These are phyloP conservation scores for Suhomyces maxii DNA, from an alignment of 1,139 yeast species.

Conservation along the genomic window DNA sequence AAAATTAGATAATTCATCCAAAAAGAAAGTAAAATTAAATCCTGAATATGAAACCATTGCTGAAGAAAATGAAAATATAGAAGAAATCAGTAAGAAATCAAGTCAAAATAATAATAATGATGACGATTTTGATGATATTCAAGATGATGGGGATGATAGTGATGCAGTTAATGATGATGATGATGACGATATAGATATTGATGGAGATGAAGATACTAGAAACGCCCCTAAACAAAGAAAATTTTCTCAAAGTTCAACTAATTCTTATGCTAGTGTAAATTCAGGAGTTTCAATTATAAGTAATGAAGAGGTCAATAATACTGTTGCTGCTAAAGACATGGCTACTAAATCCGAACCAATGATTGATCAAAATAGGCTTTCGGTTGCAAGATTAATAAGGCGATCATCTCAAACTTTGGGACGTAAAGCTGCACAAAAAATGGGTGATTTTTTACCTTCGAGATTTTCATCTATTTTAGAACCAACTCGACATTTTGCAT, in stretches of 20 bases:
- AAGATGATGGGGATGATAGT: slow-evolving; percentile 31
- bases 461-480: slow-evolving; percentile 84
- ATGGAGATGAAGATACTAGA: slow-evolving; percentile 25
- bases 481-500: slow-evolving; percentile 93
- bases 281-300: slow-evolving; percentile 28
- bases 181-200: slow-evolving; percentile 32
- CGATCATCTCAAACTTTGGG: slow-evolving; percentile 59
- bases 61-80: slow-evolving; percentile 26
- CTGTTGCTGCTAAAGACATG: slow-evolving; percentile 3
- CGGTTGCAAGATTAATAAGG: slow-evolving; percentile 69
- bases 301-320: slow-evolving; percentile 25
- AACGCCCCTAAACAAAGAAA: slow-evolving; percentile 35
- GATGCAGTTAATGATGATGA: slow-evolving; percentile 31
- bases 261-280: slow-evolving; percentile 38
- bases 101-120: slow-evolving; percentile 25
- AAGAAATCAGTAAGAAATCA: slow-evolving; percentile 27
- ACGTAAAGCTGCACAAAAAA: slow-evolving; percentile 80
- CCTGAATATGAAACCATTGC: slow-evolving; percentile 27
- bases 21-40: slow-evolving; percentile 19
- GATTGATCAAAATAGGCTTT: slow-evolving; percentile 65
- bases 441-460: slow-evolving; percentile 85
- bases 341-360: slow-evolving; percentile 53
- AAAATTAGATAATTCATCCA: slow-evolving; percentile 15
- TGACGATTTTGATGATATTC: slow-evolving; percentile 18
- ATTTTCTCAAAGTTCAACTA: slow-evolving; percentile 42